Base-by-base conservation (phyloP, 768 basidiomycete species). In the Naganishia antarctica region DNA sequence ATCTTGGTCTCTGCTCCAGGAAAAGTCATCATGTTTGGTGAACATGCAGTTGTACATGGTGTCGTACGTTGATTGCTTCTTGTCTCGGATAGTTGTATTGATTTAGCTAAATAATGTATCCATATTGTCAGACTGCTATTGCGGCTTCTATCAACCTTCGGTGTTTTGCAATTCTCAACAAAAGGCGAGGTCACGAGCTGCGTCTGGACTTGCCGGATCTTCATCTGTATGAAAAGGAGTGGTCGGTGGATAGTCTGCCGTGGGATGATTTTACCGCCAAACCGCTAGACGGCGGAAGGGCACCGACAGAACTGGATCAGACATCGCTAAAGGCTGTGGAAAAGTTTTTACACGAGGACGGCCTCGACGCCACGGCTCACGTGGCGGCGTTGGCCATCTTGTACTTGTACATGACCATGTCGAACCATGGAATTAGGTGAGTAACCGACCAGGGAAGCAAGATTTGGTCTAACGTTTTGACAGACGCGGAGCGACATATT, bases 1-100 rank as follows among this genome's bases (percentile, higher is more conserved):
- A 74, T 79, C 48, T 83, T 96, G 59, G 87, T 97, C 64, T 92
- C 91, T 63, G 91, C 96, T 2, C 96, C 96, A 8, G 96, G 96
- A 26, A 99, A 99, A 75, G 89, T 98, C 64, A 98, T 99, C 69
- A 78, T 99, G 67, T 99, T 98, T 69, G 96, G 96, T 50, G 96
- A 99, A 79, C 96, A 99, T 78, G 94, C 96, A 18, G 96, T 99
- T 57, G 96, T 99, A 21, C 87, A 98, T 75, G 96, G 96, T 60
- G 88, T 91, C 57, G 91, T 92, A 74, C 82, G 90, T 85, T 63
- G 50, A 63, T 62, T 41, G 8, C 13, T 12, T 37, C 37, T 46
- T 62, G 11, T 4, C 29, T 25, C 21, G 28, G 31, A 26, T 60
- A 49, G 53, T 57, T 57, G 53, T 57, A 57, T 34, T 37, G 50